Conservation (phyloP, 2,329 filamentous ascomycete genomes). For the Colletotrichum sp. region DNA sequence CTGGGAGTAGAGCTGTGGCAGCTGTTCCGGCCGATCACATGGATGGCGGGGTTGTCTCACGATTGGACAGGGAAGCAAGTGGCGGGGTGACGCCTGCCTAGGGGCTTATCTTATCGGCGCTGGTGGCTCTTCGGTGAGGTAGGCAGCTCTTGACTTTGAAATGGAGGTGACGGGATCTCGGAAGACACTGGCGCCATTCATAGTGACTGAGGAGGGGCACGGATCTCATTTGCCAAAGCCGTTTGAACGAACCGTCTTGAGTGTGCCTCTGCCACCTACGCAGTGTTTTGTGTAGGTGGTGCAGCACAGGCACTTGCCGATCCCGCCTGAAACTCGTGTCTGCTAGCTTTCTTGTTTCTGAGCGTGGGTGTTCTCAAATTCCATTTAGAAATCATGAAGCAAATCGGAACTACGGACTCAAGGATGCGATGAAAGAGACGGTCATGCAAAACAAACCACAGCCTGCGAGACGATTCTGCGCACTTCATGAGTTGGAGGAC, state of each 20-base stretch:
- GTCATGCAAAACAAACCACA: background rate
- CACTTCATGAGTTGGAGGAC: background rate
- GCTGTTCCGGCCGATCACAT: slow-evolving; percentile 24
- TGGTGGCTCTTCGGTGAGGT: background rate
- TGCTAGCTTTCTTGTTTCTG: background rate
- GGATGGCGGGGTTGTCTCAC: slow-evolving; percentile 27
- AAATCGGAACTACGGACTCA: background rate
- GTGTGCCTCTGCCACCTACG: background rate
- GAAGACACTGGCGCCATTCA: background rate
- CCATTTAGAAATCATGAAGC: background rate
- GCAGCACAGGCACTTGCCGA: background rate
- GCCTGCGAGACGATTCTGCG: background rate
- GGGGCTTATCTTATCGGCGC: slow-evolving; percentile 22
- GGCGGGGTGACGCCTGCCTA: slow-evolving; percentile 14
- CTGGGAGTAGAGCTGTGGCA: slow-evolving; percentile 19
- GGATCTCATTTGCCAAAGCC: background rate
- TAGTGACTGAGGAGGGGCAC: background rate
- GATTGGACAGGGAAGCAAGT: slow-evolving; percentile 17
- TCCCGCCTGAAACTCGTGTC: background rate
- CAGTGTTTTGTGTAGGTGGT: background rate
- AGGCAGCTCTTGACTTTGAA: background rate
- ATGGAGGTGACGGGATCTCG: background rate
- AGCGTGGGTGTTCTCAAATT: background rate
- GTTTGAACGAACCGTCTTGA: background rate
- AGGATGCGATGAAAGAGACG: background rate